Percentiles rank a stretch among this genome's conserved stretches.
These are phyloP conservation scores for Pseudopithomyces chartarum DNA, from an alignment of 2,329 filamentous ascomycete genomes.

Conservation along the genomic window DNA sequence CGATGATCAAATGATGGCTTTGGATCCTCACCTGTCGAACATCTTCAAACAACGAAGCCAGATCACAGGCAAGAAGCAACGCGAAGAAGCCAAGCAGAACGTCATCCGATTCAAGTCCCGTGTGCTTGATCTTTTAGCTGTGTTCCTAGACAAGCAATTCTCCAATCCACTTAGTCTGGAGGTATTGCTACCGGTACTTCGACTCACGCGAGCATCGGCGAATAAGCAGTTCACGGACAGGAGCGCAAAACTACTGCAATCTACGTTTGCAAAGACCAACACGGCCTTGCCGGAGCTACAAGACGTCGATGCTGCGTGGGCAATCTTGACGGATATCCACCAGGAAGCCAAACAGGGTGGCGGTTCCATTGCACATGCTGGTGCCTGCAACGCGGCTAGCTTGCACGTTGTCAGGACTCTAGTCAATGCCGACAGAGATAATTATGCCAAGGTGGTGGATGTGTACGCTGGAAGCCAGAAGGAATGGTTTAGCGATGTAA, in stretches of 20 bases:
- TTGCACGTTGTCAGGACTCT: slow-evolving; percentile 69
- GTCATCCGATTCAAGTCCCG: slow-evolving; percentile 95
- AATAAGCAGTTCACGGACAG: slow-evolving; percentile 77
- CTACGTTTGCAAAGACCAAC: slow-evolving; percentile 65
- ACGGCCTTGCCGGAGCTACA: slow-evolving; percentile 52
- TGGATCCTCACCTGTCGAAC: slow-evolving; percentile 81
- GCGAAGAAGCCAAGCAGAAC: slow-evolving; percentile 83
- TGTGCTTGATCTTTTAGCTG: slow-evolving; percentile 83
- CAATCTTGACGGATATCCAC: slow-evolving; percentile 70
- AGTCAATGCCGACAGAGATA: slow-evolving; percentile 52
- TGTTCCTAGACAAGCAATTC: slow-evolving; percentile 82
- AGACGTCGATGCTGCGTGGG: slow-evolving; percentile 54
- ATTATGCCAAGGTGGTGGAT: slow-evolving; percentile 45
- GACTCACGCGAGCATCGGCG: slow-evolving; percentile 74
- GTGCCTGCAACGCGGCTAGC: slow-evolving; percentile 74
- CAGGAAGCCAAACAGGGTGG: slow-evolving; percentile 67
- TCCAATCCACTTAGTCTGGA: slow-evolving; percentile 69
- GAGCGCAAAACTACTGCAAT: slow-evolving; percentile 71
- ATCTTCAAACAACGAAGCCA: slow-evolving; percentile 82
- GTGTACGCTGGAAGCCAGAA: slow-evolving; percentile 52
- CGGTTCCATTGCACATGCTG: slow-evolving; percentile 70
- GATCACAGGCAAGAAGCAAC: slow-evolving; percentile 71
- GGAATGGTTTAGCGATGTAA: slow-evolving; percentile 49
- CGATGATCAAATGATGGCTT: slow-evolving; percentile 90
- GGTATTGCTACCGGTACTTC: slow-evolving; percentile 76